Conservation (phyloP, 1,284 basidiomycete species). For the Leccinum holopus region DNA sequence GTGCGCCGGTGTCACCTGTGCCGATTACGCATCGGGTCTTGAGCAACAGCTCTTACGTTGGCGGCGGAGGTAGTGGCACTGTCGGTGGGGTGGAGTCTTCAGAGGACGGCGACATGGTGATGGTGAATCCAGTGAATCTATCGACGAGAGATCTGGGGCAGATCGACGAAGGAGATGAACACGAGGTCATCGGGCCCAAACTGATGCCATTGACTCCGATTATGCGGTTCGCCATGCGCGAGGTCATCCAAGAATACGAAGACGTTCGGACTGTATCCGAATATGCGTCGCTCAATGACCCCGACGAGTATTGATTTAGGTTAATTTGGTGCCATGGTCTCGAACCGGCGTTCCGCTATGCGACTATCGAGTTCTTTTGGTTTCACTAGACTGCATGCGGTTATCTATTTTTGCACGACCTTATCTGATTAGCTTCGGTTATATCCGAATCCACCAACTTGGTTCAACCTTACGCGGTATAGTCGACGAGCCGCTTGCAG, state of each 20-base stretch:
- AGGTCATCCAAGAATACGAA: constrained; percentile 76
- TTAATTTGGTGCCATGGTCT: neutral
- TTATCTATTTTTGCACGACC: neutral
- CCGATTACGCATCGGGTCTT: constrained; percentile 31
- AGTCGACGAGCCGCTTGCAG: neutral
- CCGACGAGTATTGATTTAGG: constrained; percentile 60
- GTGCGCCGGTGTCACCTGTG: constrained; percentile 25
- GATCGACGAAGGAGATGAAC: constrained; percentile 35
- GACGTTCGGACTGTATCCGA: constrained; percentile 70
- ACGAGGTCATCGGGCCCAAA: constrained; percentile 66
- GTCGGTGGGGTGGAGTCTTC: constrained; percentile 34
- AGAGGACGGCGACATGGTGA: constrained; percentile 50
- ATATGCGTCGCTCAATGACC: constrained; percentile 67
- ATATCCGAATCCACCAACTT: neutral
- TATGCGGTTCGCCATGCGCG: constrained; percentile 75
- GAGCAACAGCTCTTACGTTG: constrained; percentile 30
- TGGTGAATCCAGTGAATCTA: constrained; percentile 37
- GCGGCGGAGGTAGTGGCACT: constrained; percentile 35
- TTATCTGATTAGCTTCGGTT: neutral
- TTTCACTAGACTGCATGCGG: neutral
- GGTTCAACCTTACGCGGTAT: neutral
- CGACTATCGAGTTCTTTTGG: neutral
- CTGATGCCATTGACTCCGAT: constrained; percentile 73
- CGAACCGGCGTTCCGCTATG: neutral
- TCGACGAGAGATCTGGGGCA: constrained; percentile 39